Base-by-base conservation (phyloP, 768 basidiomycete genomes). In the Leccinum olivaceopallidum region DNA sequence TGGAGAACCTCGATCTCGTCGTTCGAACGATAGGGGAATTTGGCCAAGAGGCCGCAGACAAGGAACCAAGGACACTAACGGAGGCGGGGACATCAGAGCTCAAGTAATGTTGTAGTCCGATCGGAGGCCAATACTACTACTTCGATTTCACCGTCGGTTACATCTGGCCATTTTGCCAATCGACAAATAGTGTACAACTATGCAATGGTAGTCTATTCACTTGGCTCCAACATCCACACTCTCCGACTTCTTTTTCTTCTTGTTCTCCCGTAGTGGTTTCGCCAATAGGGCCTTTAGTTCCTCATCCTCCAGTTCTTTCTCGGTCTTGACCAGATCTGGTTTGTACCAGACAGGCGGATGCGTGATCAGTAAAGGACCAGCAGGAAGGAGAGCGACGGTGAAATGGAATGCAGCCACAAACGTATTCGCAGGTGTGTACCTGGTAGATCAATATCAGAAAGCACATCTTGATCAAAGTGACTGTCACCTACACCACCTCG, bases 371-470 rank as follows among this genome's bases (percentile, higher is more conserved):
- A 88, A 75, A 26, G 94, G 96, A 30, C 97, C 97, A 55, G 85
- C 90, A 51, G 96, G 89, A 39, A 92, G 87, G 22, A 99, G 85
- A 39, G 94, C 94, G 70, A 99, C 87, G 49, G 96, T 99, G 80
- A 97, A 95, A 81, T 98, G 95, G 85, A 95, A 97, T 9, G 89
- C 92, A 57, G 96, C 95, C 50, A 98, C 93, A 60, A 90, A 86
- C 18, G 94, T 94, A 66, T 84, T 88, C 28, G 85, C 63, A 47
- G 90, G 89, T 6, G 95, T 94, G 76, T 89, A 92, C 58, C 91
- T 91, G 61, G 54, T 6, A n/a, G 2, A 54, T 6, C 4, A 53
- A 30, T 9, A 39, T 62, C 56, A 64, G 42, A 48, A 50, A 53
- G 28, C 26, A 9, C 47, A 20, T 20, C 4, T 28, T 0, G 9